Percentiles rank a stretch among this genome's conserved stretches.
These are phyloP conservation scores for Tylopilus cervinicoccineus DNA, from an alignment of 768 basidiomycete genomes.

Conservation along the genomic window DNA sequence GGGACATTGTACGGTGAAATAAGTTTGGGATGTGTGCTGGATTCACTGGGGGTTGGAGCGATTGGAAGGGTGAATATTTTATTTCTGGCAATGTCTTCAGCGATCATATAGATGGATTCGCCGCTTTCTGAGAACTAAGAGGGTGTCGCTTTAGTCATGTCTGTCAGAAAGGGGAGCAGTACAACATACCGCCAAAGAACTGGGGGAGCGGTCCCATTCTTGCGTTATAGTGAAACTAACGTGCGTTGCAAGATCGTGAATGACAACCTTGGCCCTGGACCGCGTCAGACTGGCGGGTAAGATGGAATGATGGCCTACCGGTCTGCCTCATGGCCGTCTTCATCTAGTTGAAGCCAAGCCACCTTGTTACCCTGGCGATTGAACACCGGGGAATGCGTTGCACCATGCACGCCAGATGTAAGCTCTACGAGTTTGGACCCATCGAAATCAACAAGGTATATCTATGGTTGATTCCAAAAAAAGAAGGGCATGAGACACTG, in stretches of 20 bases:
- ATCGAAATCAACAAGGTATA: conserved; percentile 64
- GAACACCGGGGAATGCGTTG: conserved; percentile 70
- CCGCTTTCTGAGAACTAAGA: conserved; percentile 72
- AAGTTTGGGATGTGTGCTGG: conserved; percentile 46
- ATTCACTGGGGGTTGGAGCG: conserved; percentile 54
- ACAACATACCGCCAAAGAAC: conserved; percentile 13
- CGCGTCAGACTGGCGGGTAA: neutral
- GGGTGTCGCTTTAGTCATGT: neutral
- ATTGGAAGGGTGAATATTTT: conserved; percentile 72
- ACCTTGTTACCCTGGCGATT: conserved; percentile 62
- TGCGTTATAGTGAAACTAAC: conserved; percentile 73
- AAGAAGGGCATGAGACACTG: neutral
- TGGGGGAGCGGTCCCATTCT: conserved; percentile 80
- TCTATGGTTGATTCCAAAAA: conserved; percentile 35
- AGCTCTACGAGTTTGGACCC: conserved; percentile 58
- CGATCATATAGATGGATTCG: conserved; percentile 64
- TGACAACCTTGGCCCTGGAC: conserved; percentile 66
- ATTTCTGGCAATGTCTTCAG: conserved; percentile 72
- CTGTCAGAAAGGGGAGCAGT: neutral
- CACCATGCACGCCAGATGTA: conserved; percentile 83
- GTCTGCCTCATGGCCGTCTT: conserved; percentile 90
- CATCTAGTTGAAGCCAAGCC: conserved; percentile 84
- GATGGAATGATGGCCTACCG: conserved; percentile 37
- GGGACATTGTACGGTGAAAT: conserved; percentile 47
- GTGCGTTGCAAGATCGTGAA: conserved; percentile 69